These are phyloP conservation scores for Apophysomyces trapeziformis DNA, from an alignment of 371 early-diverging fungal genomes.

Conservation along the genomic window DNA sequence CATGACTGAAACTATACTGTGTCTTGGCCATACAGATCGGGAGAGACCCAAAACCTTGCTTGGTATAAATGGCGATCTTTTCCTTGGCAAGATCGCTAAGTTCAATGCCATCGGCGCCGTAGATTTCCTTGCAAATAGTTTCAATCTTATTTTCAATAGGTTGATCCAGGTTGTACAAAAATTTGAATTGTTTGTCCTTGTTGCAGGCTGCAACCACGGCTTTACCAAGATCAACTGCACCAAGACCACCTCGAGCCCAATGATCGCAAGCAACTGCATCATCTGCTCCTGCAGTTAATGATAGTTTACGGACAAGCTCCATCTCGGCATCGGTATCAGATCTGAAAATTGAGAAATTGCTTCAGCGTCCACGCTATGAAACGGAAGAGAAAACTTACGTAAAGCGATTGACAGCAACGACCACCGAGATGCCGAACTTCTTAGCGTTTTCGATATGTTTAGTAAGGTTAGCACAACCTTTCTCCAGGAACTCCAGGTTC, in stretches of 20 bases:
- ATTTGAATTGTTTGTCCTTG: slow-evolving; percentile 67
- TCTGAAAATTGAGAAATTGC: slow-evolving; percentile 20
- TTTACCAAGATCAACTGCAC: slow-evolving; percentile 87
- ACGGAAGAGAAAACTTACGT: slow-evolving; percentile 35
- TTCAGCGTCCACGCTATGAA: not conserved
- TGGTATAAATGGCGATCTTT: slow-evolving; percentile 84
- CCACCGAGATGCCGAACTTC: slow-evolving; percentile 89
- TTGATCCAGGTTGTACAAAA: slow-evolving; percentile 79
- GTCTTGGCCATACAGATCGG: slow-evolving; percentile 99
- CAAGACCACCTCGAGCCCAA: slow-evolving; percentile 93
- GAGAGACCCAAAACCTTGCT: slow-evolving; percentile 81
- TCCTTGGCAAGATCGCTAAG: slow-evolving; percentile 78
- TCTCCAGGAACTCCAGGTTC: slow-evolving; percentile 79
- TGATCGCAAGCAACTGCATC: slow-evolving; percentile 87
- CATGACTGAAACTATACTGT: slow-evolving; percentile 89
- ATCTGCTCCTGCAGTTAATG: slow-evolving; percentile 85
- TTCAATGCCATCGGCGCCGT: slow-evolving; percentile 91
- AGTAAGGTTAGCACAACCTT: slow-evolving; percentile 84
- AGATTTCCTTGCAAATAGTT: slow-evolving; percentile 88
- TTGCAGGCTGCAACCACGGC: slow-evolving; percentile 85
- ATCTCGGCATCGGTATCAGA: slow-evolving; percentile 90
- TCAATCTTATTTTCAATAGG: slow-evolving; percentile 91
- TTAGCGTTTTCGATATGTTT: slow-evolving; percentile 91
- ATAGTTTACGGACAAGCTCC: slow-evolving; percentile 72
- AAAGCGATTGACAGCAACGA: slow-evolving; percentile 95